phyloP scores from a whole-genome alignment of 257 asterid genomes.

The Gynochthodes officinalis region DNA sequence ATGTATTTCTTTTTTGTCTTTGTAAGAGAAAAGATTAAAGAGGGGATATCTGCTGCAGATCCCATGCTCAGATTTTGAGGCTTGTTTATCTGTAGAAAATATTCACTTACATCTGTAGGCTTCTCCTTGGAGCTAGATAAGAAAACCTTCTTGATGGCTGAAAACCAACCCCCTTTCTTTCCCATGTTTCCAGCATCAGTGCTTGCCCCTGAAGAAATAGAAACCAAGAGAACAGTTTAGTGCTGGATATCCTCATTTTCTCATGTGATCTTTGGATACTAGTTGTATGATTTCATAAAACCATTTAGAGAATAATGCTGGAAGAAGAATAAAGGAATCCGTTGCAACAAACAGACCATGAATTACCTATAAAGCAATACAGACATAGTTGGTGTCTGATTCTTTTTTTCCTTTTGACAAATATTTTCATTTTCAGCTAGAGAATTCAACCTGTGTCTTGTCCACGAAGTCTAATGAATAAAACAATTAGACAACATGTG shows the following conservation, averaged over 20 bases:
- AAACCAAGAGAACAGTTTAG: constrained; percentile 10
- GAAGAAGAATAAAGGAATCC: background rate
- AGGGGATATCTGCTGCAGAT: background rate
- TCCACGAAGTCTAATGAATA: background rate
- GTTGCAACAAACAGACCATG: background rate
- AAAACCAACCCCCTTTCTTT: constrained; percentile 94
- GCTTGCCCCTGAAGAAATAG: constrained; percentile 39
- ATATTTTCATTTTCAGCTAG: constrained; percentile 3
- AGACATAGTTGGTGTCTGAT: background rate
- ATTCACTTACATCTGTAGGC: constrained; percentile 48
- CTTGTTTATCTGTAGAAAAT: background rate
- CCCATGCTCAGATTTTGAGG: background rate
- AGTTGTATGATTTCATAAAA: background rate
- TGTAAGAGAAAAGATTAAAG: background rate
- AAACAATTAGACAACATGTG: background rate
- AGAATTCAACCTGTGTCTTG: constrained; percentile 3
- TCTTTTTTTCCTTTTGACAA: constrained; percentile 2
- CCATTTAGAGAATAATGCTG: background rate
- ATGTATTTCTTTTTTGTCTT: background rate
- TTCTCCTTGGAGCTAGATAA: constrained; percentile 69
- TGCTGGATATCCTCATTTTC: background rate
- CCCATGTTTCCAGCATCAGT: constrained; percentile 92
- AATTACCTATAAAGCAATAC: constrained; percentile 9
- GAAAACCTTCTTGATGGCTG: constrained; percentile 86
- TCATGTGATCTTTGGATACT: background rate